Conservation (phyloP, 805 yeast genomes). For the Kregervanrija delftensis region DNA sequence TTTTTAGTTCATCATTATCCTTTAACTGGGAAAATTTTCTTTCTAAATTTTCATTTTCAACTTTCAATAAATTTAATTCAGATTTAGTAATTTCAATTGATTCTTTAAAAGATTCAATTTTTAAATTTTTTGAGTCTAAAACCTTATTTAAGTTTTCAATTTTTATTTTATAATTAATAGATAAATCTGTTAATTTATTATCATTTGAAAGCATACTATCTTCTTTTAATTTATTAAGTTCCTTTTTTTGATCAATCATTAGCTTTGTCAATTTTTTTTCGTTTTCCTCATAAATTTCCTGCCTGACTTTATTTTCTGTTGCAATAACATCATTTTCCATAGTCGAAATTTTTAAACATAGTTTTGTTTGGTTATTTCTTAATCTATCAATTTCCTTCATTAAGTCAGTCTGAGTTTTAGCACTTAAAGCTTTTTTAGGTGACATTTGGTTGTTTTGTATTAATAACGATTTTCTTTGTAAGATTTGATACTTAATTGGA, state of each 20-base stretch:
- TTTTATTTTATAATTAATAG: conserved; percentile 27
- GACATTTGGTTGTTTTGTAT: background rate
- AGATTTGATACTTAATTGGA: conserved; percentile 23
- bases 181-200: conserved; percentile 25
- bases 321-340: conserved; percentile 20
- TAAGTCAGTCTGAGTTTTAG: conserved; percentile 15
- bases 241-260: conserved; percentile 26
- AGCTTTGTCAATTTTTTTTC: conserved; percentile 32
- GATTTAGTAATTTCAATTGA: background rate
- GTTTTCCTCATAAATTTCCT: conserved; percentile 25
- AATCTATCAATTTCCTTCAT: conserved; percentile 22
- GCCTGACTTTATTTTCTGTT: conserved; percentile 26
- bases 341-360: conserved; percentile 17
- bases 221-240: conserved; percentile 28
- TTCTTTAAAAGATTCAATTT: conserved; percentile 5
- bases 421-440: conserved; percentile 4
- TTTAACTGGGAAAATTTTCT: background rate
- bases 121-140: background rate
- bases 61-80: background rate
- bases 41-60: background rate
- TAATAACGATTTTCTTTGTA: conserved; percentile 16
- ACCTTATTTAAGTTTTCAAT: conserved; percentile 9
- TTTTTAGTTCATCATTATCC: conserved; percentile 2
- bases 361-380: conserved; percentile 16
- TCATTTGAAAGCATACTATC: conserved; percentile 18